These are phyloP conservation scores for Volutella citrinella DNA, from an alignment of 2,329 filamentous ascomycete genomes.

Conservation along the genomic window DNA sequence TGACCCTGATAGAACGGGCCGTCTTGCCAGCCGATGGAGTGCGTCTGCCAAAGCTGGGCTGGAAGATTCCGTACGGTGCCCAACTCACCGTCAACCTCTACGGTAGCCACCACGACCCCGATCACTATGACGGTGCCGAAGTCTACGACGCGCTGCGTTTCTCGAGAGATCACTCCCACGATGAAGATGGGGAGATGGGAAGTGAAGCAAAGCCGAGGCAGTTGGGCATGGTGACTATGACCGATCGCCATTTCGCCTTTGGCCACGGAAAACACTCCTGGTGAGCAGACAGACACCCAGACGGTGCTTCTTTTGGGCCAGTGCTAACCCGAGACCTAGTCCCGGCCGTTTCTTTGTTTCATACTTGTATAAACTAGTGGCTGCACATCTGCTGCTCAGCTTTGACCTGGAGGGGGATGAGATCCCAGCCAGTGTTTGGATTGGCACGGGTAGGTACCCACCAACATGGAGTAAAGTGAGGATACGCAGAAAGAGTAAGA, in stretches of 20 bases:
- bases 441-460: no score
- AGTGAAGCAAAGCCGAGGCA: constrained; percentile 33
- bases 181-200: constrained; percentile 28
- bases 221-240: constrained; percentile 52
- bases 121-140: constrained; percentile 39
- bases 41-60: constrained; percentile 31
- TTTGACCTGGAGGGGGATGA: no score
- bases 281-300: constrained; percentile 19
- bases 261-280: constrained; percentile 55
- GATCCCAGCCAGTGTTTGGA: no score
- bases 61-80: constrained; percentile 38
- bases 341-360: constrained; percentile 56
- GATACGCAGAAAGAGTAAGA: no score
- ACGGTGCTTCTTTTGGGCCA: fast-evolving
- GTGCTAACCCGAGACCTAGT: constrained; percentile 19
- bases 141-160: constrained; percentile 50
- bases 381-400: constrained; percentile 48
- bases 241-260: constrained; percentile 49
- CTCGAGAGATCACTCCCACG: constrained; percentile 28
- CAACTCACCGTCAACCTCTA: constrained; percentile 42
- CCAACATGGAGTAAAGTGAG: no score
- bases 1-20: constrained; percentile 44
- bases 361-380: constrained; percentile 53
- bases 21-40: constrained; percentile 43
- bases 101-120: constrained; percentile 44